Evolutionary conservation across 305 asterid species (phyloP).

Genomic region (Plantago coronopus): DNA sequence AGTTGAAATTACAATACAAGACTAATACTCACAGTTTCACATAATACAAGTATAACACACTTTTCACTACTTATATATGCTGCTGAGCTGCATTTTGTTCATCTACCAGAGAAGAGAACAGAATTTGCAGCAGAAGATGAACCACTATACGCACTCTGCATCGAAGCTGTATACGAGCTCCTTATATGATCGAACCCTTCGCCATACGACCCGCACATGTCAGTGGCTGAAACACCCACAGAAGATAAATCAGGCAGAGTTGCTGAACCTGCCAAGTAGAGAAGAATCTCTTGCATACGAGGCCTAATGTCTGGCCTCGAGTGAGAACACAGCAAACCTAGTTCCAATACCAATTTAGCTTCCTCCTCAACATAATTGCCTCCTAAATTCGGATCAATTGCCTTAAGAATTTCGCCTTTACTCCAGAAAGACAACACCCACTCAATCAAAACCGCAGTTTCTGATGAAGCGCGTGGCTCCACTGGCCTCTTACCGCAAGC

Average conservation of each 20-base stretch:
- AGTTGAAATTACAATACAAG: too few relatives aligned
- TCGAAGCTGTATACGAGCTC: constrained; percentile 30
- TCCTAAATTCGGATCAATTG: constrained; percentile 36
- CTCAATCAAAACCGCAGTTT: constrained; percentile 35
- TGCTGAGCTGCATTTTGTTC: not conserved
- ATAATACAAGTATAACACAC: not conserved
- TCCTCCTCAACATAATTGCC: constrained; percentile 28
- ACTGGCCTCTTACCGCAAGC: constrained; percentile 47
- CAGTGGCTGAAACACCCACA: constrained; percentile 20
- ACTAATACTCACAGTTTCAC: not conserved
- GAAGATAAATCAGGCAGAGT: constrained; percentile 41
- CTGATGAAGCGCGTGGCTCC: constrained; percentile 25
- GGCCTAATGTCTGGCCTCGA: constrained; percentile 44
- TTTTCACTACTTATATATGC: not conserved
- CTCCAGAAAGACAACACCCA: constrained; percentile 43
- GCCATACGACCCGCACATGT: constrained; percentile 17
- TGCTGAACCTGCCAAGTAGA: constrained; percentile 36
- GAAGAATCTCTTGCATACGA: constrained; percentile 35
- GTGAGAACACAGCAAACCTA: constrained; percentile 50
- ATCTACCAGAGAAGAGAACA: constrained; percentile 42
- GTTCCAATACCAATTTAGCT: constrained; percentile 41
- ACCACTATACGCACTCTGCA: constrained; percentile 24
- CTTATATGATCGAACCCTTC: constrained; percentile 47
- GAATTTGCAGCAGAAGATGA: constrained; percentile 33
- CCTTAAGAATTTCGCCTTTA: constrained; percentile 34